Evolutionary conservation across 495 filamentous ascomycete species (phyloP), one percentile per base, ranked within the genome.

Genomic region (Lophiostoma macrostomum): DNA sequence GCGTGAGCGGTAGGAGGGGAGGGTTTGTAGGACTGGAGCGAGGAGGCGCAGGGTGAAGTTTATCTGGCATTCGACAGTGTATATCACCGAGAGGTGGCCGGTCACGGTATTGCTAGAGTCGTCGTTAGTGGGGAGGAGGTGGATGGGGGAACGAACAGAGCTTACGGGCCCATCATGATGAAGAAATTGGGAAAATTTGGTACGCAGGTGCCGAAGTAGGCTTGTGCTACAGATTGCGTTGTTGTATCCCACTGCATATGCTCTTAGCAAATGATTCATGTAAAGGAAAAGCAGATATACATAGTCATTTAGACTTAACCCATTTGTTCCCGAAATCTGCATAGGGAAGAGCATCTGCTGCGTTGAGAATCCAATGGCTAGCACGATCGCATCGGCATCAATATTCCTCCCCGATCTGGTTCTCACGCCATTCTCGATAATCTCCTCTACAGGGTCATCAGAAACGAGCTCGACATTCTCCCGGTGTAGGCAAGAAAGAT

Each of bases 61-160:
- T 48, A 68, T 68, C 45, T 68, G 66, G 45, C 66, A 68, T 39
- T 68, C 66, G 16, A 66, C 60, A 1, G 63, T 66, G 63, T 66
- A 68, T 31, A 68, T 68, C 27, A 68, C 66, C 22, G 58, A 61
- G 12, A 67, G 49, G 43, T 69, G 66, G 1, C 66, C 66, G 1
- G 66, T 69, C 12, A 61, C 53, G 6, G 64, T 67, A 47, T 67
- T 67, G 4, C 12, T 49, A 22, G 29, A 2, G 20, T 12, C 1
- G 20, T 42, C n/a, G 28, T 13, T 12, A 49, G 16, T 5, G 24
- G 5, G 8, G 18, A 19, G 19, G 29, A 18, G 29, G 20, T 18
- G 12, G 8, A 25, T 27, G 32, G 45, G 5, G 10, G 4, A 40
- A 18, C 13, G 39, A 22, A 11, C n/a, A n/a, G n/a, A n/a, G 28